A percentile compares a stretch with the other conserved stretches of the same genome.
phyloP scores from a whole-genome alignment of 768 basidiomycete genomes.

The Cubamyces lactineus region DNA sequence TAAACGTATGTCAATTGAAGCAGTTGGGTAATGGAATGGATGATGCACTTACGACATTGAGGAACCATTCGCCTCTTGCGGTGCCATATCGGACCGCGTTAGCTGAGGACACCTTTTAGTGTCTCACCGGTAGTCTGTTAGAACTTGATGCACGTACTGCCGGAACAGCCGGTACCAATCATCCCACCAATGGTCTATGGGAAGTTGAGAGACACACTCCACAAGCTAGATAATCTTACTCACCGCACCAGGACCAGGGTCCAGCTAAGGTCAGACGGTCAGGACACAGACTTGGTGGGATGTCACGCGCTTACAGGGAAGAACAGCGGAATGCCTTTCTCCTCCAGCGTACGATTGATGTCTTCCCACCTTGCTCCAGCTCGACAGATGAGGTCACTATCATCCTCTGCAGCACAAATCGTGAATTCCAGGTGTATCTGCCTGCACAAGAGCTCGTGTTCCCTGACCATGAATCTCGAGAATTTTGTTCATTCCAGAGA shows the following conservation, averaged over 20 bases:
- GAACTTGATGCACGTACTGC: slow-evolving; percentile 56
- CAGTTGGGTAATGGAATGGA: neutral
- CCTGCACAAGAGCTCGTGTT: neutral
- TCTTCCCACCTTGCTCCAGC: slow-evolving; percentile 80
- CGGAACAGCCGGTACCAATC: slow-evolving; percentile 85
- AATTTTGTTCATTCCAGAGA: slow-evolving; percentile 69
- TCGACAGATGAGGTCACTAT: slow-evolving; percentile 78
- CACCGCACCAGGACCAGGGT: slow-evolving; percentile 31
- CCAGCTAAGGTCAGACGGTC: neutral
- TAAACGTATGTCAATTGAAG: slow-evolving; percentile 31
- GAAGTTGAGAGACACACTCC: too few relatives aligned
- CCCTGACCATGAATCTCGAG: slow-evolving; percentile 53
- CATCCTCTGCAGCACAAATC: slow-evolving; percentile 49
- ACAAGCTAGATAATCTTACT: slow-evolving; percentile 37
- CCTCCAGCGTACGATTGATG: slow-evolving; percentile 69
- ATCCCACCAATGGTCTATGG: slow-evolving; percentile 76
- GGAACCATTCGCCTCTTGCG: slow-evolving; percentile 86
- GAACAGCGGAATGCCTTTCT: slow-evolving; percentile 75
- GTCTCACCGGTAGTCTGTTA: too few relatives aligned
- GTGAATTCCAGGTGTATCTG: neutral
- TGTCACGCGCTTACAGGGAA: slow-evolving; percentile 13
- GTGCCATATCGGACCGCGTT: slow-evolving; percentile 88
- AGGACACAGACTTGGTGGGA: neutral
- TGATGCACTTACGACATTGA: slow-evolving; percentile 62
- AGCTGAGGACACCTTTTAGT: too few relatives aligned